These are phyloP conservation scores for Amanita thiersii DNA, from an alignment of 768 basidiomycete genomes.

Conservation along the genomic window DNA sequence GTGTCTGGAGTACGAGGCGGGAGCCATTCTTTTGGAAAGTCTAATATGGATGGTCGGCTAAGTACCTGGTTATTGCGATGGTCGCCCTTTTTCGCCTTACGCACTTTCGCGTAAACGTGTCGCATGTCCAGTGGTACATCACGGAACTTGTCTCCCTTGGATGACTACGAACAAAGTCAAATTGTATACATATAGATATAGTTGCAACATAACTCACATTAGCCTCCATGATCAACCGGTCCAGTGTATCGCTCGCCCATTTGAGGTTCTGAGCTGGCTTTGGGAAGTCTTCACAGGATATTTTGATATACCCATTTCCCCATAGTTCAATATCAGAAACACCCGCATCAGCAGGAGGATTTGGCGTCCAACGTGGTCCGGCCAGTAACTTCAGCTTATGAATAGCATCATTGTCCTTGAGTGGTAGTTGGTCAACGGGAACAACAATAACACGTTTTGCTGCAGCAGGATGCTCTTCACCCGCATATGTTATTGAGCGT, in stretches of 20 bases:
- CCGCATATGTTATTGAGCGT: conserved; percentile 69
- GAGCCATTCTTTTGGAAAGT: conserved; percentile 87
- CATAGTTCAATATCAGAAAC: conserved; percentile 37
- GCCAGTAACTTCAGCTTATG: conserved; percentile 88
- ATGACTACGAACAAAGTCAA: conserved; percentile 21
- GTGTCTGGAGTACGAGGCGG: conserved; percentile 22
- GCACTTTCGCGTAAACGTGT: conserved; percentile 63
- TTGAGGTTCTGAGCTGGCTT: conserved; percentile 84
- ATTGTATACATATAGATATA: conserved; percentile 5
- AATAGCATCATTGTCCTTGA: conserved; percentile 52
- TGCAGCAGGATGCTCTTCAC: conserved; percentile 65
- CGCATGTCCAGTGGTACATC: conserved; percentile 78
- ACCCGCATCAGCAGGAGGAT: conserved; percentile 66
- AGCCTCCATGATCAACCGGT: conserved; percentile 69
- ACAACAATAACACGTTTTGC: conserved; percentile 69
- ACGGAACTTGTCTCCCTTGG: conserved; percentile 36
- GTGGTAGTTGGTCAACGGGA: conserved; percentile 65
- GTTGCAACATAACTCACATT: conserved; percentile 51
- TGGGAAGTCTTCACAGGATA: conserved; percentile 84
- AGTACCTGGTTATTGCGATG: conserved; percentile 48
- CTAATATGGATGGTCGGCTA: conserved; percentile 55
- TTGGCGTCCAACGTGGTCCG: conserved; percentile 78
- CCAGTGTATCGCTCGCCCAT: conserved; percentile 85
- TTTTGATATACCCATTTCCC: conserved; percentile 80
- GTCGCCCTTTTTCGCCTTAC: conserved; percentile 69